Conservation (phyloP, 108 stramenopile species). For the Pseudonitzschia pungens region DNA sequence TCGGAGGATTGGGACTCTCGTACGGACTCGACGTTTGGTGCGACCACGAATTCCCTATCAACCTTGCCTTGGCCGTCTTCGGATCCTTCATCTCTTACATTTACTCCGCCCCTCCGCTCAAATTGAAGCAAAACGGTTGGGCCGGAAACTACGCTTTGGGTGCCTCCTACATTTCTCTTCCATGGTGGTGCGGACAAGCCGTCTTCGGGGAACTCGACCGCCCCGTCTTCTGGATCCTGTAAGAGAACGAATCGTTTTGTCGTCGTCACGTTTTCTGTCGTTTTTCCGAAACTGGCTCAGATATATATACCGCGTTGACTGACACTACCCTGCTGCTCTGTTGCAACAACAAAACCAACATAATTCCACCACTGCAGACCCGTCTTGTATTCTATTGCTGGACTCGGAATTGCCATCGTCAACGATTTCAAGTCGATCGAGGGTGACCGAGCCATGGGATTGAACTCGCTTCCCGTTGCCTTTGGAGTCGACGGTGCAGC, state of each 20-base stretch:
- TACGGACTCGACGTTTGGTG: constrained; percentile 91
- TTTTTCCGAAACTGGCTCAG: too few relatives aligned
- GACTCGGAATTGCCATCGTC: constrained; percentile 94
- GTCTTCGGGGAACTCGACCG: constrained; percentile 84
- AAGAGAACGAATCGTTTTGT: constrained; percentile 31
- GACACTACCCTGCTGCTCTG: too few relatives aligned
- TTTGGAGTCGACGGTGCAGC: constrained; percentile 96
- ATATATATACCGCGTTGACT: too few relatives aligned
- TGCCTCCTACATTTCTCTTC: constrained; percentile 95
- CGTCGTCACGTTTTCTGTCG: not conserved
- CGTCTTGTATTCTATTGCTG: constrained; percentile 92
- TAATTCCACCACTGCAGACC: constrained; percentile 54
- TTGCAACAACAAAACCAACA: too few relatives aligned
- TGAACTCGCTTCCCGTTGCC: constrained; percentile 92
- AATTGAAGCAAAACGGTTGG: constrained; percentile 96
- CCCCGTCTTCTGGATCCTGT: constrained; percentile 90
- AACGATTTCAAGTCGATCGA: constrained; percentile 98
- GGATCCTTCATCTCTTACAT: constrained; percentile 96
- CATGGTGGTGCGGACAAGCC: constrained; percentile 99
- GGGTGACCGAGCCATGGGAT: constrained; percentile 89
- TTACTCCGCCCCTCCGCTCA: constrained; percentile 95
- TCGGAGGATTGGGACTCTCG: constrained; percentile 89
- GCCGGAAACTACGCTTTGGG: constrained; percentile 93
- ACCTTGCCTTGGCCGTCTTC: constrained; percentile 79
- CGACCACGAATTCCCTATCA: constrained; percentile 86